Percentiles rank a stretch among this genome's conserved stretches.
Conservation (phyloP, 1,284 basidiomycete species). For the Cystobasidium sp. region DNA sequence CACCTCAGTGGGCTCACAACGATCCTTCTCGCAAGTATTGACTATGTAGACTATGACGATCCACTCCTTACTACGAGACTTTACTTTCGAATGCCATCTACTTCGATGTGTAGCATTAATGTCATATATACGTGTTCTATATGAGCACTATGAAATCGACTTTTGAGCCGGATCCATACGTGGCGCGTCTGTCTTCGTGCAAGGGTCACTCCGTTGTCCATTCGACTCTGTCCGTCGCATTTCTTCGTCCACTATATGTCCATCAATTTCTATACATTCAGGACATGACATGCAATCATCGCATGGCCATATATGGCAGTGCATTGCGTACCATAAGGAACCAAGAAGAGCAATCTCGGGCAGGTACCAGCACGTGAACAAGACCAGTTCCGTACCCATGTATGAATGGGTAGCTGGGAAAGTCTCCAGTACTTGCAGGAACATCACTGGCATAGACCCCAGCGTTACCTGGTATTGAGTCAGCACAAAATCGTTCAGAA, state of each 20-base stretch:
- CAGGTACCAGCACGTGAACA: conserved; percentile 1
- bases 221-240: neutral
- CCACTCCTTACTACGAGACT: no score
- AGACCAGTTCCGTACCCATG: neutral
- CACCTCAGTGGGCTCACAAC: neutral
- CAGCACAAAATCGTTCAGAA: no score
- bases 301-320: neutral
- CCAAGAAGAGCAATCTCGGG: neutral
- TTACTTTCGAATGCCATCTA: no score
- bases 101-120: no score
- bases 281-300: neutral
- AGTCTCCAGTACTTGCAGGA: neutral
- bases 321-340: neutral
- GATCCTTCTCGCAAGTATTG: neutral
- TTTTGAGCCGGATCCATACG: no score
- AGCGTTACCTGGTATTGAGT: neutral
- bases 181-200: no score
- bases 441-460: neutral
- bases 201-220: no score
- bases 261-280: neutral
- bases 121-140: no score
- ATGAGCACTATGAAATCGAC: no score
- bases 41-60: neutral
- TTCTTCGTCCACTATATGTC: neutral
- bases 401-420: neutral